Evolutionary conservation across 495 filamentous ascomycete species (phyloP).

Genomic region (Xylaria intraflava): DNA sequence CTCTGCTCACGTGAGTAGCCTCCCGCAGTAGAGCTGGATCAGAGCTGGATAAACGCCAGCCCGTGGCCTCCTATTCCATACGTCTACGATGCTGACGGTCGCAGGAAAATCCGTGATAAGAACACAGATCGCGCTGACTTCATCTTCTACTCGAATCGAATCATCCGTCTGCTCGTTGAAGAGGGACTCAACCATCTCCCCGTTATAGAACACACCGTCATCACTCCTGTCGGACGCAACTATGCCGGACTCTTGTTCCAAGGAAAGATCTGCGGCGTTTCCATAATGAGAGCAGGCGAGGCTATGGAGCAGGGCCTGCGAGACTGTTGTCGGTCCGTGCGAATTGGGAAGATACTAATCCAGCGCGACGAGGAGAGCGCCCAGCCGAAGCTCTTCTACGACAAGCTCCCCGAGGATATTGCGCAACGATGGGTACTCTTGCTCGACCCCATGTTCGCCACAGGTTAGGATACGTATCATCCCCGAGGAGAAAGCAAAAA

Average conservation of each 20-base stretch:
- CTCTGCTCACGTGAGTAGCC: constrained; percentile 81
- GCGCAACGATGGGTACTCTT: constrained; percentile 85
- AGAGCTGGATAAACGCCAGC: background rate
- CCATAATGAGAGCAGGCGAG: constrained; percentile 96
- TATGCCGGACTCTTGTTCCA: constrained; percentile 92
- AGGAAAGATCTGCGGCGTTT: constrained; percentile 96
- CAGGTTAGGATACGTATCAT: constrained; percentile 51
- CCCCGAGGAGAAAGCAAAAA: constrained; percentile 3
- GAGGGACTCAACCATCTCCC: constrained; percentile 96
- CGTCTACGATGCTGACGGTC: constrained; percentile 13
- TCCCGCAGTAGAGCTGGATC: constrained; percentile 11
- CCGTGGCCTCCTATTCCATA: background rate
- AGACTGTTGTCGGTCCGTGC: constrained; percentile 91
- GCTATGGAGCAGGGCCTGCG: constrained; percentile 96
- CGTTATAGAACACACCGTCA: constrained; percentile 77
- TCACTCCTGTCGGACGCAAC: constrained; percentile 80
- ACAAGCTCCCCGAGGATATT: constrained; percentile 93
- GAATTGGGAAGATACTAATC: constrained; percentile 97
- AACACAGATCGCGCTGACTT: constrained; percentile 88
- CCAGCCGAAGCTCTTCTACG: constrained; percentile 88
- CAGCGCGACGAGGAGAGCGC: constrained; percentile 94
- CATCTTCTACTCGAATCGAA: constrained; percentile 98
- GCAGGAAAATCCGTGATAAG: constrained; percentile 89
- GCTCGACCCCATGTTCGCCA: constrained; percentile 98
- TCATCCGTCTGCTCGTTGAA: constrained; percentile 95